Base-by-base conservation (phyloP, 2,329 filamentous ascomycete genomes). In the Hortaea sp. region DNA sequence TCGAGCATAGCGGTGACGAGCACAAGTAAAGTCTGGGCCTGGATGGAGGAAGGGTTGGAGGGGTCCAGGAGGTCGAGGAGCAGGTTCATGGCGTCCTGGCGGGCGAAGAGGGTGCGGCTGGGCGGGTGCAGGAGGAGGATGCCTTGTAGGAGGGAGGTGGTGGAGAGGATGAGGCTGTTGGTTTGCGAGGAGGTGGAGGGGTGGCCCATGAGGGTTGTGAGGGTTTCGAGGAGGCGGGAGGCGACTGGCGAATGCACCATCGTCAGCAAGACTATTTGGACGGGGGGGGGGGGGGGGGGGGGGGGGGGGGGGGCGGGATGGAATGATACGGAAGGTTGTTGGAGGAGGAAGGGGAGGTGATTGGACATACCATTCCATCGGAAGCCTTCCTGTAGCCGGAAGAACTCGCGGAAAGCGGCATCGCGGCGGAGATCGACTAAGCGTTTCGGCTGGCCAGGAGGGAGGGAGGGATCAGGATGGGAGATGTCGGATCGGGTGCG, bases 31-130 rank as follows among this genome's bases (percentile, higher is more conserved):
- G 90, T 89, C 43, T 88, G 81, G 6, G 85, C 90, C 68, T 97
- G 90, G 57, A 97, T 89, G 3, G 85, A 85, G 0, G 89, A 88
- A 64, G 88, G 94, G 67, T 94, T 95, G 5, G 88, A 29, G 20
- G 44, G 85, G 64, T 95, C 89, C 57, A 97, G 84, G 38, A 97
- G 85, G 67, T 97, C 89, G 53, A 97, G 84, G 37, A 97, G 82
- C 48, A 95, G 84, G 64, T 95, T 95, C 90, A 98, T 97, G 68
- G 94, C 85, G 55, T 88, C 82, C 67, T 95, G 88, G 49, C 88
- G 79, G 28, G 83, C 80, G 67, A 97, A 97, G 41, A 97, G 77
- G 10, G 81, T 76, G 64, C 92, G 85, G 60, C 87, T 94, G 0
- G 89, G 86, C 9, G 90, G 89, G 60, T 98, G 92, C 35, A 98